Base-by-base conservation (phyloP, 805 yeast genomes). In the Starmerella stigmatis region DNA sequence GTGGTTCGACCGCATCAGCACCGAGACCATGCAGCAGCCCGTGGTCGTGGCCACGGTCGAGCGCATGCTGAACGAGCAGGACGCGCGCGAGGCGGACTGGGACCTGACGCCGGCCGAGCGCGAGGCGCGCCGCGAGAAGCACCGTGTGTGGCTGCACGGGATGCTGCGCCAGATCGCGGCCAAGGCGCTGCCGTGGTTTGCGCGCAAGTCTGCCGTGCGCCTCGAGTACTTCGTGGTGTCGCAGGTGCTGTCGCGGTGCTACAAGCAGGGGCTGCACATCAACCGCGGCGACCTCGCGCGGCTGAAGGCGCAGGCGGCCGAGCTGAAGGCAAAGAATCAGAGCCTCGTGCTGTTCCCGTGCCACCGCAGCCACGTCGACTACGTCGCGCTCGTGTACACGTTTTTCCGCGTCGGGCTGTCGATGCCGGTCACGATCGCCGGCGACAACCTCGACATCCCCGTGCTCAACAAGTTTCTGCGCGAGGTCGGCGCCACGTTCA, bases 381-480 rank as follows among this genome's bases (percentile, higher is more conserved):
- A 76, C 57, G 74, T 76, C 41, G 71, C 76, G 44, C 55, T 77
- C 40, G 81, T 76, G 53, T 65, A 75, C 43, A 62, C 75, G 26
- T 66, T 75, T 48, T 67, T 74, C 52, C 62, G 81, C 27, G 67
- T 76, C 51, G 76, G 74, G 22, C 58, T 76, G 44, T 65, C 79
- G 3, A 59, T 69, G 10, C 82, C 82, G 1, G 60, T 71, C 5
- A 79, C 76, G 6, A 73, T 76, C 29, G 81, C 82, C 1, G 82
- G 82, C n/a, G 81, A 76, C 41, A 76, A 76, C 57, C 68, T 76
- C 55, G 75, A 77, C 53, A 76, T 76, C 36, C 74, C 79, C 1
- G 61, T 76, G 6, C 66, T 76, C 38, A 79, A 79, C 4, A 61
- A 64, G 8, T 60, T 73, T 42, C 61, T 76, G 51, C 69, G 73